Conservation (phyloP, 2,329 filamentous ascomycete species). For the Fusarium proliferatum region DNA sequence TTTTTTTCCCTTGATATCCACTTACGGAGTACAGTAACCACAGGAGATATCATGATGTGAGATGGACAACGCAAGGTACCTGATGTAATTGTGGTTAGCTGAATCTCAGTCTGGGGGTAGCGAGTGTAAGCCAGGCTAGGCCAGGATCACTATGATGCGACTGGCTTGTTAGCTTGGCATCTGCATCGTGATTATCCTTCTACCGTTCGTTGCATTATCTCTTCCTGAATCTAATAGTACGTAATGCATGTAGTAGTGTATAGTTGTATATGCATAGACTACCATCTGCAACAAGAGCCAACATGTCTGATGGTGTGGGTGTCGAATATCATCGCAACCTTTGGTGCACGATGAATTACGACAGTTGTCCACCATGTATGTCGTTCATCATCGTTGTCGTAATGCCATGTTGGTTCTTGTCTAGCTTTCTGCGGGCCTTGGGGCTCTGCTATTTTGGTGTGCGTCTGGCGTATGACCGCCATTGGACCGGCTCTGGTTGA, state of each 20-base stretch:
- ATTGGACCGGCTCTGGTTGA: slow-evolving; percentile 30
- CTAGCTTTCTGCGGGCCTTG: slow-evolving; percentile 32
- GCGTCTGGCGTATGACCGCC: slow-evolving; percentile 9
- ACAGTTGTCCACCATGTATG: background rate
- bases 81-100: slow-evolving; percentile 30
- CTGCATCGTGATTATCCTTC: background rate
- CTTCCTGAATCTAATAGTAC: background rate
- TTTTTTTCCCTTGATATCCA: slow-evolving; percentile 33
- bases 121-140: background rate
- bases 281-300: slow-evolving; percentile 13
- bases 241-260: background rate
- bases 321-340: slow-evolving; percentile 4
- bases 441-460: slow-evolving; percentile 23
- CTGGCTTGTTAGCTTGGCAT: slow-evolving; percentile 13
- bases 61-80: slow-evolving; percentile 32
- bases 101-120: slow-evolving; percentile 32
- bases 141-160: slow-evolving; percentile 9
- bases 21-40: background rate
- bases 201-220: slow-evolving; percentile 1
- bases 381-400: slow-evolving; percentile 6
- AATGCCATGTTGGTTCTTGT: slow-evolving; percentile 29
- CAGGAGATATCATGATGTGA: slow-evolving; percentile 33
- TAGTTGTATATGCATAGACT: slow-evolving; percentile 12
- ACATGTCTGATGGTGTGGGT: background rate
- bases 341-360: slow-evolving; percentile 14